Evolutionary conservation across 306 rosid genomes (phyloP).

Genomic region (Dalbergia cochinchinensis): DNA sequence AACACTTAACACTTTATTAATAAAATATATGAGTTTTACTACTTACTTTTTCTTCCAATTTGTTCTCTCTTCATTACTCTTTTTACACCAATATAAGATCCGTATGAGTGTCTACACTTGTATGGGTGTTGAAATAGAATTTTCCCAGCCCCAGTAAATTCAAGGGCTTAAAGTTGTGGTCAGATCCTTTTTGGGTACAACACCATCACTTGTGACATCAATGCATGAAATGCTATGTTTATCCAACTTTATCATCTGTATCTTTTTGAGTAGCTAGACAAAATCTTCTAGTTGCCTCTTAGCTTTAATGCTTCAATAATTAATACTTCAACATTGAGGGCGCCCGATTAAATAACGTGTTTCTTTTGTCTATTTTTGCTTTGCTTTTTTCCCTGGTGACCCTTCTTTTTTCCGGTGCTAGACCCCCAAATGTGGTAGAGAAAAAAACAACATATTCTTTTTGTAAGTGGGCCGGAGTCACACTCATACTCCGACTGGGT

Average conservation of each 20-base stretch:
- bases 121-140: no score
- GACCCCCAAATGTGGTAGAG: constrained; percentile 57
- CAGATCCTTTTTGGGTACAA: constrained; percentile 58
- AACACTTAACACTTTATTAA: no score
- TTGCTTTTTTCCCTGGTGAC: constrained; percentile 50
- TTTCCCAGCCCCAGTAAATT: constrained; percentile 47
- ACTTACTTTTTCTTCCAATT: no score
- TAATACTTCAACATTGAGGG: constrained; percentile 53
- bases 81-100: no score
- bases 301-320: constrained; percentile 60
- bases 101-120: no score
- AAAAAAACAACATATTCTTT: constrained; percentile 56
- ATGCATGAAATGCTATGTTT: constrained; percentile 57
- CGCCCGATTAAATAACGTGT: constrained; percentile 51
- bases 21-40: no score
- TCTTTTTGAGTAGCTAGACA: constrained; percentile 49
- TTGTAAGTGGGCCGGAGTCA: constrained; percentile 59
- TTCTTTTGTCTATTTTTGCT: constrained; percentile 56
- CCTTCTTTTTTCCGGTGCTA: constrained; percentile 54
- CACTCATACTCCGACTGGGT: constrained; percentile 36
- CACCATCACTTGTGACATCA: constrained; percentile 55
- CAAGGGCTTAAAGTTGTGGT: constrained; percentile 59
- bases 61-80: no score
- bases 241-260: constrained; percentile 62
- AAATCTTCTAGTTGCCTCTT: constrained; percentile 67